Evolutionary conservation across 306 rosid species (phyloP).

Genomic region (Prunus padus): DNA sequence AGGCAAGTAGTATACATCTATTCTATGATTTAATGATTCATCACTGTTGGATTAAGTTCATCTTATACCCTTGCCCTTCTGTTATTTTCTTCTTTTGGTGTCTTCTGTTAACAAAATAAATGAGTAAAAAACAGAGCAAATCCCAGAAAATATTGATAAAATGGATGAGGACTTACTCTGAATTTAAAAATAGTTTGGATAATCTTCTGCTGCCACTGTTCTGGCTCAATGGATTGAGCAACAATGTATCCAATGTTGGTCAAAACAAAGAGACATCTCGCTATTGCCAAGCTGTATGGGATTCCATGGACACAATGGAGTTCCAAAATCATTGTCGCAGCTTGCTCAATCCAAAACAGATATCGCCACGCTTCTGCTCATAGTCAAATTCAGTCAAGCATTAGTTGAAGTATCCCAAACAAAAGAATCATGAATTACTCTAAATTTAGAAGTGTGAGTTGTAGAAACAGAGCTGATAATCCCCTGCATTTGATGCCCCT

Average conservation of each 20-base stretch:
- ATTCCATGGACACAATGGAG: not conserved
- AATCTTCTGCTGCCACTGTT: not conserved
- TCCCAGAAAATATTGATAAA: not conserved
- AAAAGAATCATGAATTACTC: not conserved
- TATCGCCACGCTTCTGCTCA: not conserved
- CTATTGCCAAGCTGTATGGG: not conserved
- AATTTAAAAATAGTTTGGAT: not conserved
- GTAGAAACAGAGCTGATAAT: not conserved
- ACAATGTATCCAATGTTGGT: slow-evolving; percentile 1
- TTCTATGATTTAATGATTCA: not conserved
- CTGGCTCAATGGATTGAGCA: not conserved
- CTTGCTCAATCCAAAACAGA: slow-evolving; percentile 6
- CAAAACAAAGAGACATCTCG: not conserved
- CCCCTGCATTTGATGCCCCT: not conserved
- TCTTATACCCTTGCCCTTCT: not conserved
- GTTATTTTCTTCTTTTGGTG: slow-evolving; percentile 1
- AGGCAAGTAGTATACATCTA: not conserved
- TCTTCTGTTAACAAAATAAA: not conserved
- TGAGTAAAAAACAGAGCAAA: not conserved
- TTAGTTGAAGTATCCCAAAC: not conserved
- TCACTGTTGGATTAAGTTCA: not conserved
- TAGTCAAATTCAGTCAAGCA: not conserved
- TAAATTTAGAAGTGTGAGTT: not conserved
- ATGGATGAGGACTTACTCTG: not conserved
- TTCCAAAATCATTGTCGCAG: not conserved